These are phyloP conservation scores for Metschnikowia peoriensis DNA, from an alignment of 805 yeast genomes.

Conservation along the genomic window DNA sequence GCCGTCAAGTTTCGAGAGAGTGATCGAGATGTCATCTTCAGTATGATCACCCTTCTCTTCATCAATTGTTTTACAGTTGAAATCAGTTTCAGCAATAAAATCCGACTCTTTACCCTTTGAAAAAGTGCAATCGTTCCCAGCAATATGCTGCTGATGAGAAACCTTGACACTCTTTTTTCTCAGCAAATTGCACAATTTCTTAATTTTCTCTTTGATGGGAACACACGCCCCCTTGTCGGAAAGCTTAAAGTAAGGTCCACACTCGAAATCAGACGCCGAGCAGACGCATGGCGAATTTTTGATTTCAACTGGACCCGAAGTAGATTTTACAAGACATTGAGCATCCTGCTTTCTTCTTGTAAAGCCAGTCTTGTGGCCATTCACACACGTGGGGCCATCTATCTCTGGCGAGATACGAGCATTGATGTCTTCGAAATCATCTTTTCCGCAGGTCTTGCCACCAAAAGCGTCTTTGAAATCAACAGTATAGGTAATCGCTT, in stretches of 20 bases:
- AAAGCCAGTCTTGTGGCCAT: constrained; percentile 67
- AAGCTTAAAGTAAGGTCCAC: constrained; percentile 48
- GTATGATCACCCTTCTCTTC: constrained; percentile 7
- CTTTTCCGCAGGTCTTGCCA: constrained; percentile 41
- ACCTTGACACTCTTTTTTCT: constrained; percentile 24
- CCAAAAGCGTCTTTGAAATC: constrained; percentile 60
- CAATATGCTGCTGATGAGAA: constrained; percentile 41
- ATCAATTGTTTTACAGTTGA: constrained; percentile 15
- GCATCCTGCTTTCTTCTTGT: constrained; percentile 63
- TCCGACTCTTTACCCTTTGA: constrained; percentile 20
- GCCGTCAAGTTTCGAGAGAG: constrained; percentile 49
- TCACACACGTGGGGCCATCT: constrained; percentile 50
- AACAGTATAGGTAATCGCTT: constrained; percentile 33
- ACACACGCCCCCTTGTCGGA: constrained; percentile 48
- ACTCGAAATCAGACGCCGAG: constrained; percentile 65
- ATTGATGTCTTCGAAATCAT: constrained; percentile 66
- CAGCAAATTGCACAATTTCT: constrained; percentile 23
- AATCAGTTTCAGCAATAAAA: constrained; percentile 15
- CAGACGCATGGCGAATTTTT: constrained; percentile 63
- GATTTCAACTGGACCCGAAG: constrained; percentile 46
- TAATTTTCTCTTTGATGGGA: constrained; percentile 26
- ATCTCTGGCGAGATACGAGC: constrained; percentile 42
- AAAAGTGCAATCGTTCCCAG: constrained; percentile 45
- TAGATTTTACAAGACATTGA: constrained; percentile 55
- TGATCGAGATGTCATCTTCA: constrained; percentile 31